Percentiles rank a stretch among this genome's conserved stretches.
Conservation (phyloP, 2,329 filamentous ascomycete genomes). For the Cladophialophora chaetospira region DNA sequence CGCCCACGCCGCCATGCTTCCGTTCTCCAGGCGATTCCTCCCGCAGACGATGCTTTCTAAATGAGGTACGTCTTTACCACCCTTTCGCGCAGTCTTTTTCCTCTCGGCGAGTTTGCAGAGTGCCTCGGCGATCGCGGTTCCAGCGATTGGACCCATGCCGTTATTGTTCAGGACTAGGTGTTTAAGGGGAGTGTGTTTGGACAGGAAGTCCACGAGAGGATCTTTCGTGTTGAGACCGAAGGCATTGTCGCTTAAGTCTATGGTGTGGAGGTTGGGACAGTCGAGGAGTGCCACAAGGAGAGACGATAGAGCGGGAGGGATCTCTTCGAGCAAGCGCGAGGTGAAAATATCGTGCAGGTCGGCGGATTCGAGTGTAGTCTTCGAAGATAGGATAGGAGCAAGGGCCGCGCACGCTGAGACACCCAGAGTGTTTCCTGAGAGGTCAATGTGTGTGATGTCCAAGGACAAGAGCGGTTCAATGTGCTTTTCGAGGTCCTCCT, state of each 20-base stretch:
- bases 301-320: slow-evolving; percentile 82
- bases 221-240: slow-evolving; percentile 95
- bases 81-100: slow-evolving; percentile 70
- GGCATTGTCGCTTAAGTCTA: slow-evolving; percentile 97
- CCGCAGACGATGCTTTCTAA: slow-evolving; percentile 98
- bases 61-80: slow-evolving; percentile 71
- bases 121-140: slow-evolving; percentile 84
- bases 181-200: slow-evolving; percentile 82
- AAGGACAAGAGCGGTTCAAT: slow-evolving; percentile 73
- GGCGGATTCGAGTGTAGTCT: slow-evolving; percentile 77
- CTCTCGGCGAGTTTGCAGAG: slow-evolving; percentile 79
- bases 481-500: slow-evolving; percentile 81
- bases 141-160: slow-evolving; percentile 87
- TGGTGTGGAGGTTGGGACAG: slow-evolving; percentile 80
- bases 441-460: slow-evolving; percentile 79
- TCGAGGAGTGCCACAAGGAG: slow-evolving; percentile 85
- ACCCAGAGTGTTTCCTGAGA: slow-evolving; percentile 90
- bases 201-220: slow-evolving; percentile 88
- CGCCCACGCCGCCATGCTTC: slow-evolving; percentile 94
- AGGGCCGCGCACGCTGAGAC: slow-evolving; percentile 84
- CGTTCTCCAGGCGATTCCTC: slow-evolving; percentile 92
- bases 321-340: slow-evolving; percentile 86
- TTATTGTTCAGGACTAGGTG: slow-evolving; percentile 99
- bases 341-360: slow-evolving; percentile 99
- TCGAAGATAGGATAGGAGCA: slow-evolving; percentile 78